Percentiles rank a stretch among this genome's conserved stretches.
These are phyloP conservation scores for Prunus yedoensis DNA, from an alignment of 331 rosid genomes.

Conservation along the genomic window DNA sequence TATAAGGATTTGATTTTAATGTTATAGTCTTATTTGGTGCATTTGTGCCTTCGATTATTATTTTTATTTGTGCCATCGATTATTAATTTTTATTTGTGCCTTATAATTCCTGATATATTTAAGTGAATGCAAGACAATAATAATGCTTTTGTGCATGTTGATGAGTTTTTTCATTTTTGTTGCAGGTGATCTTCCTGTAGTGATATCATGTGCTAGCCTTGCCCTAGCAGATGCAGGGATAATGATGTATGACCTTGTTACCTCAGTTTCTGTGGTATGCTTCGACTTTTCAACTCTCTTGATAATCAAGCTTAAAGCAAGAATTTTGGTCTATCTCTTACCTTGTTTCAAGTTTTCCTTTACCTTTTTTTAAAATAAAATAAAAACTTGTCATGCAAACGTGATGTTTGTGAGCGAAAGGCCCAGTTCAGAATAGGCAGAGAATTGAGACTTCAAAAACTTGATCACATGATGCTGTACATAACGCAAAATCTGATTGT, in stretches of 20 bases:
- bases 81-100: background rate
- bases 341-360: background rate
- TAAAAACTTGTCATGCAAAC: background rate
- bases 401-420: background rate
- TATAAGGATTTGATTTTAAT: background rate
- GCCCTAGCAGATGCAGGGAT: constrained; percentile 99
- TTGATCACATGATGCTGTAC: background rate
- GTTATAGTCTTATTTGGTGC: background rate
- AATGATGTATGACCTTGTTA: constrained; percentile 91
- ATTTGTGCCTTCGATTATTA: background rate
- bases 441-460: background rate
- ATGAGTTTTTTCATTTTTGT: constrained; percentile 4
- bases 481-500: background rate
- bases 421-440: background rate
- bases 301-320: background rate
- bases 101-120: background rate
- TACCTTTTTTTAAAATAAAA: background rate
- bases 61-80: no score
- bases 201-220: constrained; percentile 96
- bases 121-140: constrained; percentile 13
- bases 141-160: constrained; percentile 20
- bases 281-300: constrained; percentile 13
- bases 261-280: constrained; percentile 96
- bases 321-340: background rate
- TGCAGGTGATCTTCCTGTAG: constrained; percentile 90